Evolutionary conservation across 2,329 filamentous ascomycete species (phyloP).

Genomic region (Trichoderma endophyticum): DNA sequence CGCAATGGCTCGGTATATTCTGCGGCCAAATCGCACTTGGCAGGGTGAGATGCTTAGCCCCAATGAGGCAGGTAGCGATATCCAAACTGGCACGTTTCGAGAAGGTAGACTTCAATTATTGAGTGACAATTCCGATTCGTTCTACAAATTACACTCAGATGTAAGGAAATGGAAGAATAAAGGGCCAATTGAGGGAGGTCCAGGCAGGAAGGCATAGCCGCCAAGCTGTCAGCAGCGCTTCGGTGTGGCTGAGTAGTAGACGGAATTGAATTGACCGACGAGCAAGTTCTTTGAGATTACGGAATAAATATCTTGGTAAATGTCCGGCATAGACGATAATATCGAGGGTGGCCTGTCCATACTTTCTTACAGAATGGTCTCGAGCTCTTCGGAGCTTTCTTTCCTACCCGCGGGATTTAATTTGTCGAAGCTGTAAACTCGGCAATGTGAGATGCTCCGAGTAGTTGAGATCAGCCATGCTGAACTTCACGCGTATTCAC

Average conservation of each 20-base stretch:
- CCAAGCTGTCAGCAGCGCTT: background rate
- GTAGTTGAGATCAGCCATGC: background rate
- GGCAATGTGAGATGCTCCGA: background rate
- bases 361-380: background rate
- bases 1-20: background rate
- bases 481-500: background rate
- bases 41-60: background rate
- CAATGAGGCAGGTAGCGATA: constrained; percentile 3
- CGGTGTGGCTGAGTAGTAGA: background rate
- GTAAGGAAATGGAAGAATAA: background rate
- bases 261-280: background rate
- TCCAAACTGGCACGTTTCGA: background rate
- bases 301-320: background rate
- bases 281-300: background rate
- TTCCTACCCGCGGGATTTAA: background rate
- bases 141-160: background rate
- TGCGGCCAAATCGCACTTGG: constrained; percentile 1
- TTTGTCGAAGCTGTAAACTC: background rate
- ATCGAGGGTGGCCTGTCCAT: background rate
- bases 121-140: background rate
- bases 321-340: background rate
- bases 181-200: background rate
- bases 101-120: background rate
- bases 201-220: background rate
- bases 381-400: background rate